These are phyloP conservation scores for Forsythia viridissima DNA, from an alignment of 257 asterid species.

Conservation along the genomic window DNA sequence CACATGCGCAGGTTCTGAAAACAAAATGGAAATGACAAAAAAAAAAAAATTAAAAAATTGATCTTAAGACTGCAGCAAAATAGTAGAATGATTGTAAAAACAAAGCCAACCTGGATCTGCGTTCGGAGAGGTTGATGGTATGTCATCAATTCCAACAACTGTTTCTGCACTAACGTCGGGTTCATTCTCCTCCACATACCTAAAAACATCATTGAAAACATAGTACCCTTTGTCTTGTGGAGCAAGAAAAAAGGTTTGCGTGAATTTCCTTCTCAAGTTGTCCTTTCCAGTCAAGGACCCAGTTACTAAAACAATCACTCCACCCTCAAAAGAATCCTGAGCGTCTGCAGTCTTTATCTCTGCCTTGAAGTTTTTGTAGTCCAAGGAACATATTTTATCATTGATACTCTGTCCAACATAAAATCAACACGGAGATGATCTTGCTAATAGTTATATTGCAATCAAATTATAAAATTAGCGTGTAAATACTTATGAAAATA, in stretches of 20 bases:
- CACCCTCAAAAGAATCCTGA: conserved; percentile 71
- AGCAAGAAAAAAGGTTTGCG: conserved; percentile 91
- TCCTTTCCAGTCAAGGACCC: conserved; percentile 89
- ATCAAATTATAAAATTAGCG: conserved; percentile 5
- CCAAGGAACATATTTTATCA: conserved; percentile 73
- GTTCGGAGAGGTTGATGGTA: conserved; percentile 36
- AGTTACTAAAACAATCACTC: conserved; percentile 82
- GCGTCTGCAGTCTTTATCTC: conserved; percentile 94
- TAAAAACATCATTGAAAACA: conserved; percentile 78
- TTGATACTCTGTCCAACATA: conserved; percentile 65
- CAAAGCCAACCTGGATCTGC: conserved; percentile 61
- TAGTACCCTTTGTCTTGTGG: conserved; percentile 93
- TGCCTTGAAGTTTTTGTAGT: conserved; percentile 86
- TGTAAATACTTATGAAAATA: background rate
- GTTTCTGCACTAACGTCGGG: conserved; percentile 28
- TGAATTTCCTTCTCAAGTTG: conserved; percentile 61
- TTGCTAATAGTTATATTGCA: background rate
- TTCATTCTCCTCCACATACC: conserved; percentile 68
- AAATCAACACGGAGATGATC: conserved; percentile 19
- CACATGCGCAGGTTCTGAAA: conserved; percentile 64
- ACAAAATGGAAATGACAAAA: conserved; percentile 25
- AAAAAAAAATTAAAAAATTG: background rate
- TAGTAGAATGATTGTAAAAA: conserved; percentile 9
- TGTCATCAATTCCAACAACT: conserved; percentile 41
- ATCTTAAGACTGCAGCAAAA: background rate